Conservation (phyloP, 139 green algal species). For the Yamagishiella unicocca region DNA sequence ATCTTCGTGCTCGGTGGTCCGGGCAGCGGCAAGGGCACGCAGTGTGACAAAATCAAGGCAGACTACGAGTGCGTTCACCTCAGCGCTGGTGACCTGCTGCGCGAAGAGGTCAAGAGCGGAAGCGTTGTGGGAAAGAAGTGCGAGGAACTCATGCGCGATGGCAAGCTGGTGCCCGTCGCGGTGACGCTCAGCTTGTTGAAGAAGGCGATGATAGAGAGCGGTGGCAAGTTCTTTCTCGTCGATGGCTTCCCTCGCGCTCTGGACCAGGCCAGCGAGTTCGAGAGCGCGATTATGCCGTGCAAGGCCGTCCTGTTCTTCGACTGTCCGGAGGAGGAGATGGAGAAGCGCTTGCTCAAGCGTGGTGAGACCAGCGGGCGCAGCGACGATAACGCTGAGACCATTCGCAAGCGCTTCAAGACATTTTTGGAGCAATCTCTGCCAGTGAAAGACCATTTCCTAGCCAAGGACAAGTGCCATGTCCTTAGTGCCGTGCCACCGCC, state of each 20-base stretch:
- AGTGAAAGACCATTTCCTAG: conserved; percentile 88
- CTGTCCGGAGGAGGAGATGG: conserved; percentile 82
- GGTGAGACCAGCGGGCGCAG: conserved; percentile 89
- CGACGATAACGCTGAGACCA: conserved; percentile 96
- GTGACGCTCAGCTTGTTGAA: conserved; percentile 85
- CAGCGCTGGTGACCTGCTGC: conserved; percentile 82
- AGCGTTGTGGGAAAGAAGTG: conserved; percentile 72
- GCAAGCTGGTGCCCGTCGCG: conserved; percentile 81
- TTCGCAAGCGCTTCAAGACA: conserved; percentile 96
- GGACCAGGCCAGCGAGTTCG: conserved; percentile 85
- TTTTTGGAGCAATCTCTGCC: conserved; percentile 90
- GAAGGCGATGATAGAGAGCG: conserved; percentile 76
- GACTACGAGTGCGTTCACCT: conserved; percentile 60
- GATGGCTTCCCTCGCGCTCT: conserved; percentile 93
- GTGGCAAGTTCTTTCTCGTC: conserved; percentile 85
- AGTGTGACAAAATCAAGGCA: conserved; percentile 65
- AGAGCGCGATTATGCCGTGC: conserved; percentile 65
- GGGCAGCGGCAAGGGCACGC: conserved; percentile 68
- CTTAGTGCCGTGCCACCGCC: conserved; percentile 15
- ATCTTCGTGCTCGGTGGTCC: conserved; percentile 68
- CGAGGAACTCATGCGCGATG: conserved; percentile 85
- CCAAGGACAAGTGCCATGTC: conserved; percentile 70
- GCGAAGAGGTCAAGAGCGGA: conserved; percentile 79
- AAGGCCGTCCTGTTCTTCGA: conserved; percentile 62
- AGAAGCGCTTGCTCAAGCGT: conserved; percentile 88